Evolutionary conservation across 345 rosid species (phyloP).

Genomic region (Bruguiera gymnorhiza): DNA sequence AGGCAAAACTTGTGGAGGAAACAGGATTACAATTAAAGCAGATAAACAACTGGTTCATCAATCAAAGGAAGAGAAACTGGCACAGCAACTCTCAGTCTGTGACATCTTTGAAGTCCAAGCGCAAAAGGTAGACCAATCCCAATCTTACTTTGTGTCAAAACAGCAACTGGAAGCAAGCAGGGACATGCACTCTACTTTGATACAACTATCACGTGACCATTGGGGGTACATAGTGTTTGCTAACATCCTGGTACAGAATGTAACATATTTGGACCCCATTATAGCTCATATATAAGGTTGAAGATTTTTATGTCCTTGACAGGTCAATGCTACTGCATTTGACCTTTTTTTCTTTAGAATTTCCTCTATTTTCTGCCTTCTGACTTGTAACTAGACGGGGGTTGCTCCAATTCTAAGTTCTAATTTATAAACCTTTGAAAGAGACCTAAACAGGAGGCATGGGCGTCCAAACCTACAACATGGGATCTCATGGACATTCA

Average conservation of each 20-base stretch:
- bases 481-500: no score
- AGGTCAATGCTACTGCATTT: neutral
- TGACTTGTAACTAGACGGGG: neutral
- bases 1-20: constrained; percentile 95
- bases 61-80: constrained; percentile 98
- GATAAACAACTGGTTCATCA: constrained; percentile 98
- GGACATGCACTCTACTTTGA: constrained; percentile 3
- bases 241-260: constrained; percentile 30
- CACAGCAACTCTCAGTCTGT: constrained; percentile 87
- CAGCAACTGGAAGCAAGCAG: neutral
- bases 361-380: neutral
- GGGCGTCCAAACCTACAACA: no score
- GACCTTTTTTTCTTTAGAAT: neutral
- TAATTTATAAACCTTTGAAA: neutral
- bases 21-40: constrained; percentile 97
- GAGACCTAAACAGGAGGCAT: neutral
- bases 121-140: constrained; percentile 55
- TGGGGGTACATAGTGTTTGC: constrained; percentile 20
- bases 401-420: neutral
- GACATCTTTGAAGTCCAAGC: constrained; percentile 92
- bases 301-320: constrained; percentile 33
- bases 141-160: neutral
- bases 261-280: constrained; percentile 15
- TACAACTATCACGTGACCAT: constrained; percentile 8
- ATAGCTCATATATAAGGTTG: constrained; percentile 25